Conservation (phyloP, 169 alveolate genomes). For the Eimeria necatrix region DNA sequence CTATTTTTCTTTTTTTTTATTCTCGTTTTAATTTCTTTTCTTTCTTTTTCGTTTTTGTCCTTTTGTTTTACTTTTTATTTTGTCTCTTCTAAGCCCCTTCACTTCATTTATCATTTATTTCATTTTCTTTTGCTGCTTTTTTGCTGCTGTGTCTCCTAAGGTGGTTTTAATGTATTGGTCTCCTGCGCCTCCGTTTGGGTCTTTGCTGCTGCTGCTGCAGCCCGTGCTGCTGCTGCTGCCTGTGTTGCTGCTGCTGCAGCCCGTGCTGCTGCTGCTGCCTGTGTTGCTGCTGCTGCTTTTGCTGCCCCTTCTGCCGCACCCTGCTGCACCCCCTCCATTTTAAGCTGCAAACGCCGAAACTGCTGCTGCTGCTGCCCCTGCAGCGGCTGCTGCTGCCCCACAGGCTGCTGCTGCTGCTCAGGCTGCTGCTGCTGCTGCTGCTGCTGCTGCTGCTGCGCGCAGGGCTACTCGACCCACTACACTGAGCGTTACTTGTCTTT, state of each 20-base stretch:
- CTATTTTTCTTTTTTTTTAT: neutral
- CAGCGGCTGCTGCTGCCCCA: neutral
- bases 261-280: no score
- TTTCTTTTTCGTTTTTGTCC: no score
- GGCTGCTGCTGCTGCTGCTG: neutral
- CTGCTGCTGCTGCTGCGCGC: neutral
- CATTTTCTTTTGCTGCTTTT: neutral
- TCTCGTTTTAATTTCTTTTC: neutral
- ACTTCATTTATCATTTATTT: neutral
- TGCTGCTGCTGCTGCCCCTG: neutral
- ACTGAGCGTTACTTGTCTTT: constrained; percentile 74
- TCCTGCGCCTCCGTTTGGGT: no score
- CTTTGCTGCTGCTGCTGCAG: neutral
- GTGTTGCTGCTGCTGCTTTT: no score
- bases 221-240: no score
- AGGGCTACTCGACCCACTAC: constrained; percentile 74
- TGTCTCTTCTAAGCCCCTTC: neutral
- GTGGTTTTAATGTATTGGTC: no score
- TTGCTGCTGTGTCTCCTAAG: no score
- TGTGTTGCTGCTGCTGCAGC: no score
- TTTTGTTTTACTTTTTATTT: no score
- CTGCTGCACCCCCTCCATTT: no score
- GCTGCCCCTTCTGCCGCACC: no score
- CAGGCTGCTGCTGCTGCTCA: neutral
- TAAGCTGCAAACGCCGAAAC: no score